Evolutionary conservation across 257 asterid species (phyloP).

Genomic region (Solanum arcanum): DNA sequence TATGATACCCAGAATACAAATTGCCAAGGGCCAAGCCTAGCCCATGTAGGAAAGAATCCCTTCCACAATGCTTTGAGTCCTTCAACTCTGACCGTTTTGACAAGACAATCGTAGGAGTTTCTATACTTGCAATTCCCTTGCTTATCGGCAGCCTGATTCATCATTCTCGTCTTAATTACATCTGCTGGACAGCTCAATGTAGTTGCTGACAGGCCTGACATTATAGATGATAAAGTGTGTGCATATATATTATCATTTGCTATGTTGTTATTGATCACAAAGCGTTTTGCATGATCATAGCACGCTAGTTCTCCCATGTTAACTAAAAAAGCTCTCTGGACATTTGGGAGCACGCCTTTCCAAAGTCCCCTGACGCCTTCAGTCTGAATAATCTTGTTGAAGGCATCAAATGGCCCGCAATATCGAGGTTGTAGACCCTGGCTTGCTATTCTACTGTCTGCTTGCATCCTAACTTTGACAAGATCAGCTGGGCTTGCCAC

Average conservation of each 20-base stretch:
- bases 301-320: conserved; percentile 95
- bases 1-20: conserved; percentile 87
- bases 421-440: conserved; percentile 52
- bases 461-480: conserved; percentile 89
- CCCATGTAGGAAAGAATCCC: conserved; percentile 92
- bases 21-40: conserved; percentile 98
- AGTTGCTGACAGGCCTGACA: conserved; percentile 73
- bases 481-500: conserved; percentile 95
- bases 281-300: conserved; percentile 69
- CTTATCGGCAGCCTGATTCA: conserved; percentile 41
- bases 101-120: conserved; percentile 62
- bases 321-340: conserved; percentile 73
- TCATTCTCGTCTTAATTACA: conserved; percentile 79
- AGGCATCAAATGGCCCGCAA: conserved; percentile 51
- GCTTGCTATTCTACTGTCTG: conserved; percentile 39
- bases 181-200: conserved; percentile 84
- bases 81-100: conserved; percentile 59
- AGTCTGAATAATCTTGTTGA: conserved; percentile 37
- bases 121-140: conserved; percentile 24
- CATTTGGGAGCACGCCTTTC: conserved; percentile 70
- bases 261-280: conserved; percentile 36
- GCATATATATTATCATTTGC: conserved; percentile 63
- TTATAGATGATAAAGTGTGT: conserved; percentile 65
- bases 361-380: conserved; percentile 74
- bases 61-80: conserved; percentile 75